phyloP scores from a whole-genome alignment of 148 eudicot genomes.

The Persicaria maculosa region DNA sequence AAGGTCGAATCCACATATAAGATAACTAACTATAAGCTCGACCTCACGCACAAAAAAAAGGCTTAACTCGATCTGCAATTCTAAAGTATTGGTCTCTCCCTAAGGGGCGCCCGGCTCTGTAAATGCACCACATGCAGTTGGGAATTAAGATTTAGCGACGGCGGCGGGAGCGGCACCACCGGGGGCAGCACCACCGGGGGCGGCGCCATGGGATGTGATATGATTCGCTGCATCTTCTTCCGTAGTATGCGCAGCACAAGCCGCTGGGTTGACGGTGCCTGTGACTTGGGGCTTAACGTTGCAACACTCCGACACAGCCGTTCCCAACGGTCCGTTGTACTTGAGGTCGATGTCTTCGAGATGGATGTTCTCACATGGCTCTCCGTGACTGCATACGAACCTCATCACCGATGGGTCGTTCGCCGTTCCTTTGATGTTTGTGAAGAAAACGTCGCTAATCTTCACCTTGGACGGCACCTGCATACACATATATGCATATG shows the following conservation, averaged over 20 bases:
- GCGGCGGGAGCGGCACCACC: no score
- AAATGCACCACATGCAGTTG: no score
- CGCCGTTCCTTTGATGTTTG: conserved; percentile 52
- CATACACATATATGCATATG: background rate
- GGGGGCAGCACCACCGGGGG: background rate
- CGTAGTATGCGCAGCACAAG: background rate
- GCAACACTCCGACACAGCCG: conserved; percentile 1
- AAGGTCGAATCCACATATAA: no score
- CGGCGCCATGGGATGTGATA: background rate
- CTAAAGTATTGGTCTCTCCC: no score
- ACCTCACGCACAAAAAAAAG: no score
- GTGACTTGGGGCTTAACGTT: background rate
- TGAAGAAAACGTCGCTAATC: conserved; percentile 41
- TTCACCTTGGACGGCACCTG: conserved; percentile 36
- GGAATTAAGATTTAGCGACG: no score
- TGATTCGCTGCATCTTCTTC: background rate
- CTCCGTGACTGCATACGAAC: conserved; percentile 31
- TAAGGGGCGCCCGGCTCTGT: no score
- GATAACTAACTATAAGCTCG: no score
- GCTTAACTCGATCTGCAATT: no score
- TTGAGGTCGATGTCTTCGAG: conserved; percentile 35
- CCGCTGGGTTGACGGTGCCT: background rate
- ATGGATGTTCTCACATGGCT: conserved; percentile 54
- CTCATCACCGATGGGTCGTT: conserved; percentile 18
- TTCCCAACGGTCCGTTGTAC: conserved; percentile 13